Base-by-base conservation (phyloP, 148 eudicot species). In the Simmondsia chinensis region DNA sequence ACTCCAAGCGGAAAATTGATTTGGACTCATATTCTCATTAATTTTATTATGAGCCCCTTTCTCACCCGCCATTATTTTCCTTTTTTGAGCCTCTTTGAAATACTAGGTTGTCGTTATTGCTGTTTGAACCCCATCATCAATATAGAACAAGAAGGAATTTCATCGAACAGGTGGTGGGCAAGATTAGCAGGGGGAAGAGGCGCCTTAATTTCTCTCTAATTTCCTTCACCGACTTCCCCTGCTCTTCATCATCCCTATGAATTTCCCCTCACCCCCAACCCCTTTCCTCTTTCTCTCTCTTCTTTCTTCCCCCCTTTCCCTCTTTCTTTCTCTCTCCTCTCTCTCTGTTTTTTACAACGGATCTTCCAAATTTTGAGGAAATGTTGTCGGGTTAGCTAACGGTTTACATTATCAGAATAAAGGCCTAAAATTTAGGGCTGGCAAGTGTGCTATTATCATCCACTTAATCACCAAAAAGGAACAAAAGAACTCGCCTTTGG, bases 151-250 rank as follows among this genome's bases (percentile, higher is more conserved):
- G 37, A 11, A 19, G 24, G 13, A 23, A 27, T 41, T 43, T 7
- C 16, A 46, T 45, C 47, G 33, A 32, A 50, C 36, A 44, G 42
- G 27, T 54, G 41, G 52, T 40, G 31, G 30, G 48, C 48, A 53
- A 58, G 34, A 6, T 18, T 21, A 50, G 52, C 48, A 61, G 35
- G 64, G 66, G 61, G 48, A 46, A 48, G 35, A 22, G 44, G 36
- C 12, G 32, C 26, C 22, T 28, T 28, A 28, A 28, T 5, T 28
- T 28, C 29, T 3, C 7, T 33, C 4, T 2, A n/a, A 12, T 51
- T 14, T 25, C 14, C 30, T 39, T 53, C 19, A 60, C 52, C 63
- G 65, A 38, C 48, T 52, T 59, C 48, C 60, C 73, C 66, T 57
- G 60, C 42, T 56, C 43, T 48, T 56, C 50, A 46, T 50, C 24